Percentiles rank a stretch among this genome's conserved stretches.
phyloP scores from a whole-genome alignment of 140 eudicot species.

The Ambrosia hybrid region DNA sequence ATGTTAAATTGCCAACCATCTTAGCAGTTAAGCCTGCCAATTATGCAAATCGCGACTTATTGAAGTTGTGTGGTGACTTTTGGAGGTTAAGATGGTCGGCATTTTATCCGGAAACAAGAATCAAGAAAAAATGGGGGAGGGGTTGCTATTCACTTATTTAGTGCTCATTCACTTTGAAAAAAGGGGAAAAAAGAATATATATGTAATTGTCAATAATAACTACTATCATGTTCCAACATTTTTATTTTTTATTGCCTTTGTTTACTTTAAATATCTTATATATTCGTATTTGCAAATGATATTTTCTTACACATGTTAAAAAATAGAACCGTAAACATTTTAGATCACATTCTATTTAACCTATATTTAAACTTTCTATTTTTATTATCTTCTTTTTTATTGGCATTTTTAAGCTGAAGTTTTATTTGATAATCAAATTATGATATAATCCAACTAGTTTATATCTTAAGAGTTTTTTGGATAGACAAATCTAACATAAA shows the following conservation, averaged over 20 bases:
- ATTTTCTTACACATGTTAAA: too few relatives aligned
- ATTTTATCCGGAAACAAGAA: constrained; percentile 47
- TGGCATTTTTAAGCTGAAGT: too few relatives aligned
- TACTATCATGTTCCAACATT: constrained; percentile 18
- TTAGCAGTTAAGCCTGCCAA: constrained; percentile 39
- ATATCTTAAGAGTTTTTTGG: too few relatives aligned
- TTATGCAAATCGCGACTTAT: background rate
- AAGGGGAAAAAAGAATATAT: constrained; percentile 16
- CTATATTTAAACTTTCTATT: too few relatives aligned
- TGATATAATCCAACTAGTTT: too few relatives aligned
- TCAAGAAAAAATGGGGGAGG: constrained; percentile 21
- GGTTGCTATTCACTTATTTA: background rate
- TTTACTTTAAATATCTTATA: background rate
- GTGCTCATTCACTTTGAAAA: constrained; percentile 22
- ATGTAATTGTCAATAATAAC: constrained; percentile 26
- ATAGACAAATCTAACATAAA: too few relatives aligned
- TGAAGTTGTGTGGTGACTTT: constrained; percentile 25
- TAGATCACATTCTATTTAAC: too few relatives aligned
- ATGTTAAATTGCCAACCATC: constrained; percentile 73
- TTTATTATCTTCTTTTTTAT: too few relatives aligned
- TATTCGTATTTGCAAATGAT: too few relatives aligned
- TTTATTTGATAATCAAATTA: too few relatives aligned
- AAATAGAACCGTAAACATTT: too few relatives aligned
- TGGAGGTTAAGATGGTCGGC: constrained; percentile 56
- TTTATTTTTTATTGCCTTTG: background rate